Evolutionary conservation across 2,329 filamentous ascomycete species (phyloP), one percentile per base, ranked within the genome.

Genomic region (Pseudogymnoascus sp.): DNA sequence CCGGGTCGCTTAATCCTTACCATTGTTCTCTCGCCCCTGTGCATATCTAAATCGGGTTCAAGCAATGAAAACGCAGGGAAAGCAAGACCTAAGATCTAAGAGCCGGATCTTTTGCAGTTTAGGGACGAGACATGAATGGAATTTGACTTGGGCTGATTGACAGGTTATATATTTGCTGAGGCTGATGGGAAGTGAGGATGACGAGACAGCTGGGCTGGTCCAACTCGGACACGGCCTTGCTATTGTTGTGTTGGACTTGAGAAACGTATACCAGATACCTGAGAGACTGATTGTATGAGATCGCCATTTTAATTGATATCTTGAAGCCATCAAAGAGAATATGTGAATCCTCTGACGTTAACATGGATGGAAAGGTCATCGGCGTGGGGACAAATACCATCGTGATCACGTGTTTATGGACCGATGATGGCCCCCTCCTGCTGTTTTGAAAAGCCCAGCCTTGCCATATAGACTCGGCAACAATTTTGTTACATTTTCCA

Each of bases 131-230:
- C 47, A 56, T 56, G 47, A 56, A 33, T 31, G 47, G 47, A 56
- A 18, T 18, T 33, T 56, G 28, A 10, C 25, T 33, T 56, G 28
- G 28, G n/a, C 14, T 7, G 25, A 56, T 56, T 56, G 28, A 33
- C 28, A 56, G 47, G 47, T 56, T 33, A 56, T 31, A 56, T 33
- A 56, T 56, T 56, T 56, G 47, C 47, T 56, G n/a, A 56, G 21
- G 47, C 25, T 56, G 47, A 18, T 56, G 47, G n/a, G 28, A 56
- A 18, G 47, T 18, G 47, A 53, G 25, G 25, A 56, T 33, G 25
- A 33, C n/a, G n/a, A 56, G 25, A 14, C 47, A 56, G 28, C 47
- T 56, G 47, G 18, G 21, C 1, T 56, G 25, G 5, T 56, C 25
- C 47, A 56, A 33, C 25, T 56, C 10, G n/a, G 14, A 18, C 47